phyloP scores from a whole-genome alignment of 2,329 filamentous ascomycete genomes.

The Fusarium avenaceum region DNA sequence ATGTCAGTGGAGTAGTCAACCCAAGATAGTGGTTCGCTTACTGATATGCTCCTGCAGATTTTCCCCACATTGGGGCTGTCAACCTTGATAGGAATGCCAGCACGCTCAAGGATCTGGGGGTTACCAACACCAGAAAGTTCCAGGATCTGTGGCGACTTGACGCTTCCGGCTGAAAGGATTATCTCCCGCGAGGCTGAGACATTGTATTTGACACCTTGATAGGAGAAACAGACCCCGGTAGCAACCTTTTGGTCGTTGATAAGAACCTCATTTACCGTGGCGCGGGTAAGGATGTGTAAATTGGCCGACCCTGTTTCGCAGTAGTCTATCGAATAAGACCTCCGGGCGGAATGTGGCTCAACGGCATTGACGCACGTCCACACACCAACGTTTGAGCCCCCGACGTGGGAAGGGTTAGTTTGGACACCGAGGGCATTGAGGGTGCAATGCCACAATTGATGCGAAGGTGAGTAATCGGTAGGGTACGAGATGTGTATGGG shows the following conservation, averaged over 20 bases:
- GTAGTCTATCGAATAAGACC: slow-evolving; percentile 64
- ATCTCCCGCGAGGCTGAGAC: slow-evolving; percentile 64
- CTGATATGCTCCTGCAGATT: slow-evolving; percentile 63
- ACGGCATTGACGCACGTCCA: slow-evolving; percentile 65
- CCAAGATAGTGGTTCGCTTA: slow-evolving; percentile 12
- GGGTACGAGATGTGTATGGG: slow-evolving; percentile 64
- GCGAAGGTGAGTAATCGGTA: slow-evolving; percentile 56
- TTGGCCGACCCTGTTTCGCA: slow-evolving; percentile 59
- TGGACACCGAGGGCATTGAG: slow-evolving; percentile 59
- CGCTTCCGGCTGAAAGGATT: slow-evolving; percentile 69
- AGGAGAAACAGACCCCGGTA: slow-evolving; percentile 53
- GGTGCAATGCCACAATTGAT: slow-evolving; percentile 63
- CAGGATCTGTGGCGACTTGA: slow-evolving; percentile 70
- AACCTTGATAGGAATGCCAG: slow-evolving; percentile 56
- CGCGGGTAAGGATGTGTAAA: slow-evolving; percentile 54
- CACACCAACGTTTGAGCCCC: slow-evolving; percentile 64
- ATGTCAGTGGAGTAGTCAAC: slow-evolving; percentile 15
- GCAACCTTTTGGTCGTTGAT: slow-evolving; percentile 45
- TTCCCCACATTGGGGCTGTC: slow-evolving; percentile 61
- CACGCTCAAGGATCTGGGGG: slow-evolving; percentile 52
- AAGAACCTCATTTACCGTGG: slow-evolving; percentile 48
- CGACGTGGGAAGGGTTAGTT: slow-evolving; percentile 60
- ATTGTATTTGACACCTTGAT: slow-evolving; percentile 54
- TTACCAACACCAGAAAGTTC: slow-evolving; percentile 73
- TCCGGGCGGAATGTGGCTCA: slow-evolving; percentile 58